Base-by-base conservation (phyloP, 2,329 filamentous ascomycete species). In the Dactylellina haptotyla region DNA sequence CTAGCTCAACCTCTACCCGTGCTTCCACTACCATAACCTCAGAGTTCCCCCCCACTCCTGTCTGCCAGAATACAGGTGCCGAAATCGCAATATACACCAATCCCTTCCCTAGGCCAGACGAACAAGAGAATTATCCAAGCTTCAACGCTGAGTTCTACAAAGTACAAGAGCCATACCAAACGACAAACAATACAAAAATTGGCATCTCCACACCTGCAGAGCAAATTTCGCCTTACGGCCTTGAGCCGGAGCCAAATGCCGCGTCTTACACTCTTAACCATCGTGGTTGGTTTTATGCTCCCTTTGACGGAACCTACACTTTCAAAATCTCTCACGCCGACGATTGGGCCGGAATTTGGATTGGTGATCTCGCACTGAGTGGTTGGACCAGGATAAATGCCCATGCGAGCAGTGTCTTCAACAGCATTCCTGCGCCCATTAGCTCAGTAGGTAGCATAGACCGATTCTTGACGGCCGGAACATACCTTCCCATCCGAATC, bases 261-360 rank as follows among this genome's bases (percentile, higher is more conserved):
- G 37, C 37, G 4, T 37, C 30, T 5, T 58, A 58, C 23, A 30
- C 37, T 18, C 10, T 58, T 23, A 43, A 45, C 20, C 30, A 41
- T 2, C 37, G 34, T 20, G 53, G 53, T 9, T 58, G 53, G 53
- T 58, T 58, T n/a, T 58, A 43, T 37, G 37, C 53, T 18, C 37
- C 37, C 2, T 14, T 58, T 12, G n/a, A 23, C 8, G n/a, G 28
- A 1, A 41, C 25, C 18, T 58, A 58, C 23, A 58, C 18, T 4
- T 45, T 58, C 25, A 23, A 23, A 45, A 23, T 58, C 1, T 28
- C 30, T 26, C 6, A 4, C 3, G 53, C 30, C 2, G 53, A 58
- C 37, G 53, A 58, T 28, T 58, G 53, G 53, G 34, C 23, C 8
- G 53, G 53, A 3, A 2, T 58, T 14, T 58, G 53, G 53, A 9